Base-by-base conservation (phyloP, 2,329 filamentous ascomycete genomes). In the Calonectria pseudoreteaudii region DNA sequence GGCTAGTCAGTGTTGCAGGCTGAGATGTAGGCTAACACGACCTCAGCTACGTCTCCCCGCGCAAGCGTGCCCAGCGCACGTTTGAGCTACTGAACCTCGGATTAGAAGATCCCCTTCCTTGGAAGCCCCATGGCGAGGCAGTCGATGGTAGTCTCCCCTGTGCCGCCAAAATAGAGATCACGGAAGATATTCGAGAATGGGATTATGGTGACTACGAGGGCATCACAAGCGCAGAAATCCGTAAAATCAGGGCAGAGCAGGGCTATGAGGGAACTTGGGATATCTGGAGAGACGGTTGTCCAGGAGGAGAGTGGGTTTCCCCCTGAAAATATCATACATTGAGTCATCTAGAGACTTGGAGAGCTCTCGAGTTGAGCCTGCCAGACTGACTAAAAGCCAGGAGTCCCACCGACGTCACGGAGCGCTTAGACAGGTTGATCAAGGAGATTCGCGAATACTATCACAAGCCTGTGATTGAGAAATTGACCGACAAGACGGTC, bases 171-270 rank as follows among this genome's bases (percentile, higher is more conserved):
- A 88, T 96, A 28, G 88, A 94, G 79, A 86, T 95, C 75, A 94
- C 93, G 1, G 90, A 94, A 66, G 92, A 92, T 74, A 91, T 97
- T 71, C 90, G 94, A 20, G 94, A 97, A 83, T 97, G 95, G 95
- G 93, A 97, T 85, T 97, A 98, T 81, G 95, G 94, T 56, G 90
- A 93, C 77, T 98, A 97, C 81, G 95, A 98, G 85, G 95, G 95
- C 11, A 90, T 97, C 81, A 95, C 93, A 44, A 93, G 90, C 75
- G 85, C 88, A 20, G 88, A 95, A 77, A 97, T 97, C 81, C 88
- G 90, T 66, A 87, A 88, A 67, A 80, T 86, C 77, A 90, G 90
- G 66, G 87, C 85, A 73, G 86, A 89, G 79, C 86, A 91, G 72
- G 94, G 94, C 10, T 86, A 90, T 26, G 77, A 86, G 50, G 88